A percentile compares a stretch with the other conserved stretches of the same genome.
Evolutionary conservation across 2,329 filamentous ascomycete genomes (phyloP).

Genomic region (Raffaelea ambrosiae): DNA sequence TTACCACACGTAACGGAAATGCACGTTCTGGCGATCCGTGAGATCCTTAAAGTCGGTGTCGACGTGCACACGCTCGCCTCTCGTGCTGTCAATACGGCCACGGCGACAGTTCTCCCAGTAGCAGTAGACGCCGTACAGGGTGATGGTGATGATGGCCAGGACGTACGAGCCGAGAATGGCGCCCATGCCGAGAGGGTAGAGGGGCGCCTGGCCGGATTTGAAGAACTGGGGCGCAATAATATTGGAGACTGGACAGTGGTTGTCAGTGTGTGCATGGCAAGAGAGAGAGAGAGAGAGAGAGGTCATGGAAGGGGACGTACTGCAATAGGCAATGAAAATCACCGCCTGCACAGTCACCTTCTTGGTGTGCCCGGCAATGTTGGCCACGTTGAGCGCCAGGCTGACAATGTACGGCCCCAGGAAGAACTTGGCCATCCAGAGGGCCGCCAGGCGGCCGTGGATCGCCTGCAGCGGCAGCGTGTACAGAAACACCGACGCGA

Average conservation of each 20-base stretch:
- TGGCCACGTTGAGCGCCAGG: constrained; percentile 33
- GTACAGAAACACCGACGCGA: constrained; percentile 24
- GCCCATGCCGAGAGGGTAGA: constrained; percentile 17
- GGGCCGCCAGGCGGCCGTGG: neutral
- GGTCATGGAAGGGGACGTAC: too few species aligned
- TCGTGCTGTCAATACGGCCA: neutral
- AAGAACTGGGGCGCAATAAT: constrained; percentile 57
- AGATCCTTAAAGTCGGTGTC: constrained; percentile 3
- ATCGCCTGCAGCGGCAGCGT: neutral
- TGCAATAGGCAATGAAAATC: constrained; percentile 50
- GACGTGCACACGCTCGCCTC: neutral
- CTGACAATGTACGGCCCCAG: constrained; percentile 3
- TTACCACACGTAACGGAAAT: constrained; percentile 3
- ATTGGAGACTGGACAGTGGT: too few species aligned
- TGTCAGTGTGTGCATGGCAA: too few species aligned
- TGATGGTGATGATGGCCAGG: neutral
- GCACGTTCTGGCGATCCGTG: constrained; percentile 1
- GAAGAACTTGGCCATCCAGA: constrained; percentile 1
- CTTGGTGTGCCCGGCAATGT: constrained; percentile 49
- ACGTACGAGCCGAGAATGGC: neutral
- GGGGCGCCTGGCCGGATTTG: constrained; percentile 36
- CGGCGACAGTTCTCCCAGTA: neutral
- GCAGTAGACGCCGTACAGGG: neutral
- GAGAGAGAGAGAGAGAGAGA: too few species aligned
- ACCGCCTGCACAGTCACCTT: constrained; percentile 55